Evolutionary conservation across 768 basidiomycete genomes (phyloP), one percentile per base, ranked within the genome.

Genomic region (Suillus ampliporus): DNA sequence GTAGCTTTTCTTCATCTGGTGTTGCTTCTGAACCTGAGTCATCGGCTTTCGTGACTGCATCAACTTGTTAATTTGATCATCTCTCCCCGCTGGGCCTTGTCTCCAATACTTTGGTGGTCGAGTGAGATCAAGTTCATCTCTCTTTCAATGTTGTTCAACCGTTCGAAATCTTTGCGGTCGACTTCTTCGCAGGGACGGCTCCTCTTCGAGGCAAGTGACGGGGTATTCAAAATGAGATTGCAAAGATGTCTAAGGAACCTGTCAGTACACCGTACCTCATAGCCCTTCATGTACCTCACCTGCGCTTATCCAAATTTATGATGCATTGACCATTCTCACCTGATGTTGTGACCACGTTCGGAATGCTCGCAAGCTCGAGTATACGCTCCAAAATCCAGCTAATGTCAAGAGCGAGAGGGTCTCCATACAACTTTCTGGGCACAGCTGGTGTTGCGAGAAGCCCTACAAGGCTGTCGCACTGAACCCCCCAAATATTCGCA

Each of bases 1-100:
- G 81, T 93, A 90, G 79, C 91, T 93, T 77, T 92, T 91, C 83
- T 94, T 94, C 76, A 89, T 87, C n/a, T 90, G 83, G 64, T 92
- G 90, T 60, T 89, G 89, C 74, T 92, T 91, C 70, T 86, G 85
- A n/a, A 76, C 79, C 4, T 81, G 72, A 0, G 80, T 74, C 62
- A 82, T 79, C 61, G 84, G 85, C 50, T 86, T 83, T 41, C 80
- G 78, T 5, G 77, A 73, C 47, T 82, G 76, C 89, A 94, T 92
- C 3, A 90, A 89, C 69, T 84, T 86, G 71, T 85, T 89, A 43
- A 94, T 79, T 58, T 89, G 81, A 62, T 93, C 91, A 64, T 92
- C 91, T 8, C 89, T 86, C 64, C 92, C 15, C 87, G 81, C 50
- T 82, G 78, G 3, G 89, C 90, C 64, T 94, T 91, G 38, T 95